Evolutionary conservation across 2,329 filamentous ascomycete genomes (phyloP), one percentile per base, ranked within the genome.

Genomic region (Laburnicola sp.): DNA sequence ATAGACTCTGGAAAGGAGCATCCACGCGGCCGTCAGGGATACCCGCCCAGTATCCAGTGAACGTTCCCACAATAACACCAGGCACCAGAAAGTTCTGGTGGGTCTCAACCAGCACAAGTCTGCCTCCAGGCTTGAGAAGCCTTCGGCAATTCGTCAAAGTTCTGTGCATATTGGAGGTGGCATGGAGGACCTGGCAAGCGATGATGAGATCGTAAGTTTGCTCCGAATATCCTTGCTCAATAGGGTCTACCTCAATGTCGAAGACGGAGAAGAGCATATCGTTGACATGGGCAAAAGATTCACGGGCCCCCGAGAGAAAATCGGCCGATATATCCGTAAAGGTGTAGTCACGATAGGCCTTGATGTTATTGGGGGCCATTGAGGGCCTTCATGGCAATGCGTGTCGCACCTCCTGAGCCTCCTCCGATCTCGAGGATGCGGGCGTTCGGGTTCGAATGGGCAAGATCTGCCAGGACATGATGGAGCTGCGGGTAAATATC

Each of bases 101-200:
- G 45, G 50, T 41, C 51, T 82, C 80, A 4, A 75, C 50, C 0
- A 80, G 39, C 1, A 82, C 32, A 0, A 83, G 61, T 32, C 75
- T 73, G 0, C 80, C 80, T 1, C 74, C 77, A 0, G 79, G 75
- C 22, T 60, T 58, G 0, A 71, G 53, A 7, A 71, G 47, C 28
- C 59, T 64, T 10, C 60, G 53, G 3, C 49, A 48, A 47, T 70
- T 63, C 21, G 25, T 34, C 27, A 72, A 48, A 0, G 66, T 59
- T 10, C 53, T 43, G 1, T 42, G 31, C 3, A 65, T 36, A 25
- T 45, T 50, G 1, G 8, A 4, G 2, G 60, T 53, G 1, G 53
- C 50, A 41, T 67, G 62, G 6, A 66, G 21, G 6, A 45, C 44
- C 5, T 60, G 21, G n/a, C n/a, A n/a, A n/a, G 4, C 27, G 28